Evolutionary conservation across 805 yeast genomes (phyloP).

Genomic region (Maudiozyma barnettii): DNA sequence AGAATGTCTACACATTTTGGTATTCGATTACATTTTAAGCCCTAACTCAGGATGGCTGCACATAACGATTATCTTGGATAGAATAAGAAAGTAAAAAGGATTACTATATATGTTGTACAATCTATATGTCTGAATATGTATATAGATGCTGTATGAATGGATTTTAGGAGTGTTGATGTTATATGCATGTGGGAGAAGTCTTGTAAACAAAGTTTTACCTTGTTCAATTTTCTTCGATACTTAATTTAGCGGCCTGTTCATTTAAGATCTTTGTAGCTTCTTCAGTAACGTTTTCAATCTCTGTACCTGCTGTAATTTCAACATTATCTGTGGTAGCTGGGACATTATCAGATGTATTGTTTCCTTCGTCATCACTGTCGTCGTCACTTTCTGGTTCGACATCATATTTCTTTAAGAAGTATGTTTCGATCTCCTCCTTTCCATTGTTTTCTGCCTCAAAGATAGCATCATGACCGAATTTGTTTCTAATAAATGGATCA

Average conservation of each 20-base stretch:
- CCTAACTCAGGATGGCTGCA: too few relatives aligned
- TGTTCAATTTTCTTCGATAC: neutral
- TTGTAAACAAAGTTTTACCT: neutral
- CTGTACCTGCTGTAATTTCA: slow-evolving; percentile 40
- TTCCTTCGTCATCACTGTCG: slow-evolving; percentile 34
- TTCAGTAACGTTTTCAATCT: slow-evolving; percentile 39
- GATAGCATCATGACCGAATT: slow-evolving; percentile 70
- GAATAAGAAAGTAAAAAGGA: neutral
- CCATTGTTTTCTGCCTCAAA: slow-evolving; percentile 81
- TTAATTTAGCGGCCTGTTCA: slow-evolving; percentile 23
- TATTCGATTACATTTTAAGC: too few relatives aligned
- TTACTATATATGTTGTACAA: neutral
- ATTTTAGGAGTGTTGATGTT: neutral
- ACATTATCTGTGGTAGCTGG: slow-evolving; percentile 23
- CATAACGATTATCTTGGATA: neutral
- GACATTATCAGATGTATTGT: slow-evolving; percentile 23
- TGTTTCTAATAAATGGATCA: slow-evolving; percentile 72
- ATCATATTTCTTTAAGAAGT: slow-evolving; percentile 62
- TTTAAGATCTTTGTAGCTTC: slow-evolving; percentile 36
- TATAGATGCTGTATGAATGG: neutral
- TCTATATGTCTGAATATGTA: neutral
- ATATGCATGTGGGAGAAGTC: neutral
- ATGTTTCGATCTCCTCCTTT: slow-evolving; percentile 68
- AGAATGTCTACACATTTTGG: too few relatives aligned
- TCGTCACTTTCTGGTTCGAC: slow-evolving; percentile 52